These are phyloP conservation scores for Pinus tabuliformis DNA, from an alignment of 75 land plant species.

Conservation along the genomic window DNA sequence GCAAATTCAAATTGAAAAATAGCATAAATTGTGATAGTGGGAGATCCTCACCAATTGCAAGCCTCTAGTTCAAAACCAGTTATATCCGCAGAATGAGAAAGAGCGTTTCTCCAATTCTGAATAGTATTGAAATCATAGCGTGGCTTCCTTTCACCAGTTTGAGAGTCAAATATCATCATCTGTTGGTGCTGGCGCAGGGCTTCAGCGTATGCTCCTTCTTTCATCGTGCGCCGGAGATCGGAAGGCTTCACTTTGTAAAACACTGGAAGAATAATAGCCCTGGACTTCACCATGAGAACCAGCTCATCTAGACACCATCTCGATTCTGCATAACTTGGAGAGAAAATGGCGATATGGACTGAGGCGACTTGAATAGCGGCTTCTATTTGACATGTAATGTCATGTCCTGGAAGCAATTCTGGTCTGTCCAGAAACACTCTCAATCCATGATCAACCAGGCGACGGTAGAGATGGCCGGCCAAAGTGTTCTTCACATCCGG, in stretches of 20 bases:
- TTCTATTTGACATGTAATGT: too few relatives aligned
- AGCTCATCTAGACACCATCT: slow-evolving; percentile 2
- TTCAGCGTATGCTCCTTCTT: not conserved
- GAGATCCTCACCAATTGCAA: not conserved
- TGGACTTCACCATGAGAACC: not conserved
- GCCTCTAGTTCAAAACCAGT: not conserved
- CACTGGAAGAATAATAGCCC: not conserved
- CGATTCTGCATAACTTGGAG: not conserved
- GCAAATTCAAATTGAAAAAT: not conserved
- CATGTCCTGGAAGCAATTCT: too few relatives aligned
- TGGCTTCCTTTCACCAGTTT: too few relatives aligned
- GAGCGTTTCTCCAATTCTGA: not conserved
- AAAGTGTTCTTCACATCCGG: too few relatives aligned
- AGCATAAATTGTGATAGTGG: not conserved
- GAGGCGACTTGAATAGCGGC: too few relatives aligned
- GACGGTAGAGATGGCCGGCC: too few relatives aligned
- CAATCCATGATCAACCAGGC: too few relatives aligned
- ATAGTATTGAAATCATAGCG: not conserved
- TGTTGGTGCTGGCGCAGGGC: not conserved
- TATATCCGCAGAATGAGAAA: not conserved
- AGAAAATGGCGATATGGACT: not conserved
- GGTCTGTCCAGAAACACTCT: too few relatives aligned
- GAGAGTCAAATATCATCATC: not conserved
- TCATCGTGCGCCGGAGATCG: not conserved
- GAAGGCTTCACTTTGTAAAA: slow-evolving; percentile 5